Conservation (phyloP, 768 basidiomycete genomes). For the Suillus lakei region DNA sequence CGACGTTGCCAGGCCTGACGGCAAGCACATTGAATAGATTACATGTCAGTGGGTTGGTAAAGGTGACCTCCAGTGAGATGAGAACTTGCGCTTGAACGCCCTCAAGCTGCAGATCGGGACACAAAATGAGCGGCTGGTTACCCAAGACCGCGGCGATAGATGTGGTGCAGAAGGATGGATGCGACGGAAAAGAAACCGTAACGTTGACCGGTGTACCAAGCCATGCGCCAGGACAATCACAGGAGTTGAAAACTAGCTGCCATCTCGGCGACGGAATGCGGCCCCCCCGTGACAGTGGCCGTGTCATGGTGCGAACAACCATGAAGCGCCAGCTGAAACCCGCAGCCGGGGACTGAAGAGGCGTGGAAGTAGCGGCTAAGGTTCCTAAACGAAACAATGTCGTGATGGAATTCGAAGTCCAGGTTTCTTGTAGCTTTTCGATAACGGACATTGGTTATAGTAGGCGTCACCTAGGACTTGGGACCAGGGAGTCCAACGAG, state of each 20-base stretch:
- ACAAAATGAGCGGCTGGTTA: not conserved
- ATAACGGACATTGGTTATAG: not conserved
- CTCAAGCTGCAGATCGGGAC: not conserved
- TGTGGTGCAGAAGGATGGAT: not conserved
- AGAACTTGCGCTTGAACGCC: not conserved
- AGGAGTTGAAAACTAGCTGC: not conserved
- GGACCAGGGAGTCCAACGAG: not conserved
- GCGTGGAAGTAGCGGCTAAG: not conserved
- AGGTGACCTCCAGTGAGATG: not conserved
- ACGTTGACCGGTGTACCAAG: not conserved
- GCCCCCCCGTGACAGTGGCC: too few species aligned
- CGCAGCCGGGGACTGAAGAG: not conserved
- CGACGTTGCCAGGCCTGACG: too few species aligned
- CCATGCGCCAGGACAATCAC: not conserved
- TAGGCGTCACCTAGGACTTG: not conserved
- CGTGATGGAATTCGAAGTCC: slow-evolving; percentile 1
- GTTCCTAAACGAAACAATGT: not conserved
- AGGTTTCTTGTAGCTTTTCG: not conserved
- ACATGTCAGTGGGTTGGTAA: not conserved
- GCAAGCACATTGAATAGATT: not conserved
- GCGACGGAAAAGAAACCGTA: not conserved
- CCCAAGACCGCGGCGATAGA: not conserved
- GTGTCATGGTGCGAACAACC: too few species aligned
- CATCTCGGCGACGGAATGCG: too few species aligned
- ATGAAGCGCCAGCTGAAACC: not conserved